phyloP scores from a whole-genome alignment of 306 rosid species.

The Castanea mollissima region DNA sequence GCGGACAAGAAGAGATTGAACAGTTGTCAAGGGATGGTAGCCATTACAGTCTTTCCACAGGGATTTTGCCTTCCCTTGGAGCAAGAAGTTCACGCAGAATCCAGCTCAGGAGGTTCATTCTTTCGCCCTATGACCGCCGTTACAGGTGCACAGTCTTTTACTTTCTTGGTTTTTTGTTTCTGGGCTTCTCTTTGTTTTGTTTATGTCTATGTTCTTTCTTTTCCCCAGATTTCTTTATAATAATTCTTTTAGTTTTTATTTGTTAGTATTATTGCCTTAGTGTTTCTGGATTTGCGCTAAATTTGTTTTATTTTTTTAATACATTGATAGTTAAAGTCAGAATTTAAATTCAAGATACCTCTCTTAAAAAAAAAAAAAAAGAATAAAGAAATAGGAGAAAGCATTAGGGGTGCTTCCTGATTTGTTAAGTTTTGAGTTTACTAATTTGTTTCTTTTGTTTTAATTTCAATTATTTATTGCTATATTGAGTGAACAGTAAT shows the following conservation, averaged over 20 bases:
- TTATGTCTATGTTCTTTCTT: neutral
- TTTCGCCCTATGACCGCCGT: constrained; percentile 73
- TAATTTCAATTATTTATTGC: neutral
- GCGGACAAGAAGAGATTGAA: constrained; percentile 61
- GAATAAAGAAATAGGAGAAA: no score
- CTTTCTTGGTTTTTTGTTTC: neutral
- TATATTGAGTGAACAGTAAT: neutral
- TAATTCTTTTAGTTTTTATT: neutral
- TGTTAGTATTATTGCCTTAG: neutral
- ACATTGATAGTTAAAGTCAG: no score
- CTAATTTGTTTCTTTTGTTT: neutral
- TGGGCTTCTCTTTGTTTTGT: neutral
- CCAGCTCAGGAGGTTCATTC: constrained; percentile 38
- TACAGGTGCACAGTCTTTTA: constrained; percentile 51
- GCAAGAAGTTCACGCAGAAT: constrained; percentile 64
- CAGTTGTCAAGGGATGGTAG: constrained; percentile 73
- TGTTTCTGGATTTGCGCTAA: neutral
- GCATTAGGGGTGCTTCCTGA: no score
- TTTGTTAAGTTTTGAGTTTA: neutral
- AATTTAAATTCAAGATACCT: no score
- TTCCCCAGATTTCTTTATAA: neutral
- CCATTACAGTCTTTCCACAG: constrained; percentile 74
- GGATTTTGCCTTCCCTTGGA: constrained; percentile 80
- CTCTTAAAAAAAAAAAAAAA: no score
- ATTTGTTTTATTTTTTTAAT: neutral